Evolutionary conservation across 1,284 basidiomycete genomes (phyloP), one percentile per base, ranked within the genome.

Genomic region (Irpex lacteus): DNA sequence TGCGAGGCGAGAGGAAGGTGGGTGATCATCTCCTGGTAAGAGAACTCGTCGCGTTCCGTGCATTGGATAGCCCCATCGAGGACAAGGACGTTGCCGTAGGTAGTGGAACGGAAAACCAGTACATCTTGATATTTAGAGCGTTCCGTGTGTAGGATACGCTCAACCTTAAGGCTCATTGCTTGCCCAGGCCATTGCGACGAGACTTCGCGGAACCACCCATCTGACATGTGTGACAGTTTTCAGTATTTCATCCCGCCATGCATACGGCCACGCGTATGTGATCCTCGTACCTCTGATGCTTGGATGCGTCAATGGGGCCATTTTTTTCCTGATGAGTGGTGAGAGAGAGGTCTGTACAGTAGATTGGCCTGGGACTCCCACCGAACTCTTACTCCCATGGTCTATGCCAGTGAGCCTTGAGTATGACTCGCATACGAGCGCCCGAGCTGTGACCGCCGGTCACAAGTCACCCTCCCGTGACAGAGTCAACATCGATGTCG

Each of bases 11-110:
- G 85, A 47, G 97, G 97, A 59, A 99, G 82, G 80, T 98, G 96
- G 18, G 97, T 87, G 72, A 99, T 99, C 97, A 99, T 98, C 82
- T 99, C 97, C 77, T 99, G 98, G 80, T 98, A 98, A 89, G 96
- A 95, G 78, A 98, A 99, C 79, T 99, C 97, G 76, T 98, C 97
- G 61, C 96, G 90, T 81, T 99, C 97, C 2, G 96, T 97, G 80
- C 92, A 95, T 78, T 99, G 97, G 70, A 99, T 94, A 67, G 93
- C 95, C 66, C 96, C 95, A 77, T 99, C 98, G 54, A 99, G 88
- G 57, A 98, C 91, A 67, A 99, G 88, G 59, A 99, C 96, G 74
- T 98, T 98, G 44, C 97, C 97, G 75, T 92, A 97, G 2, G 95
- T 94, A 79, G 92, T 94, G 0, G 94, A 96, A 78, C 96, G 90